Evolutionary conservation across 139 green algal species (phyloP).

Genomic region (Coelastrella sp.): DNA sequence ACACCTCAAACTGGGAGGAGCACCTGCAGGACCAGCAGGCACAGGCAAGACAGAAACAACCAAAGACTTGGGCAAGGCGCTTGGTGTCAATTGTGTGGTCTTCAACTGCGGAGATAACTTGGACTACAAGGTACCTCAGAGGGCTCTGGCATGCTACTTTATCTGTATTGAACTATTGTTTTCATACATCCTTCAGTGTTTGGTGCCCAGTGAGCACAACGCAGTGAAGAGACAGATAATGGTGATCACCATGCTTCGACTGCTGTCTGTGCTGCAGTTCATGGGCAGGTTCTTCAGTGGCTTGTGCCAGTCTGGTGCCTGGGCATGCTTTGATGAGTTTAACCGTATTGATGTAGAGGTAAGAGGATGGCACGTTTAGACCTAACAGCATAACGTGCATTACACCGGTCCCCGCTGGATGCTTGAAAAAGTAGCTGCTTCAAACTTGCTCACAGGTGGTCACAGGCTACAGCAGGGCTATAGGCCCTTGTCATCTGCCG

Average conservation of each 20-base stretch:
- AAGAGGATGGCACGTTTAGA: neutral
- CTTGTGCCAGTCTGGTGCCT: constrained; percentile 86
- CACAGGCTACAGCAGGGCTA: neutral
- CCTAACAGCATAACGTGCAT: neutral
- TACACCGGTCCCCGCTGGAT: too few relatives aligned
- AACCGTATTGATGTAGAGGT: constrained; percentile 93
- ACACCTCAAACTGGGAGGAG: constrained; percentile 89
- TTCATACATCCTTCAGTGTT: too few relatives aligned
- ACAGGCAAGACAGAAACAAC: constrained; percentile 93
- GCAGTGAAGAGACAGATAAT: too few relatives aligned
- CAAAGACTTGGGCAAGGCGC: constrained; percentile 90
- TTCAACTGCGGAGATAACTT: constrained; percentile 95
- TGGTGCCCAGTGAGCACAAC: too few relatives aligned
- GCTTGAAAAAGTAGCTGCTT: too few relatives aligned
- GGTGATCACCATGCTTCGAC: too few relatives aligned
- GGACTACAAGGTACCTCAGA: constrained; percentile 74
- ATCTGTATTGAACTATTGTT: too few relatives aligned
- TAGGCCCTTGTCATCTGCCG: neutral
- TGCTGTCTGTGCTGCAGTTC: constrained; percentile 78
- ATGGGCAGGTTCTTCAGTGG: constrained; percentile 90
- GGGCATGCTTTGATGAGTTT: constrained; percentile 94
- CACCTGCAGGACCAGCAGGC: constrained; percentile 84
- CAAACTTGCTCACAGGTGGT: too few relatives aligned
- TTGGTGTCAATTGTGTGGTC: constrained; percentile 91
- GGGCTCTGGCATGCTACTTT: neutral